phyloP scores from a whole-genome alignment of 176 grass and related monocot genomes.

The Eleusine coracana region DNA sequence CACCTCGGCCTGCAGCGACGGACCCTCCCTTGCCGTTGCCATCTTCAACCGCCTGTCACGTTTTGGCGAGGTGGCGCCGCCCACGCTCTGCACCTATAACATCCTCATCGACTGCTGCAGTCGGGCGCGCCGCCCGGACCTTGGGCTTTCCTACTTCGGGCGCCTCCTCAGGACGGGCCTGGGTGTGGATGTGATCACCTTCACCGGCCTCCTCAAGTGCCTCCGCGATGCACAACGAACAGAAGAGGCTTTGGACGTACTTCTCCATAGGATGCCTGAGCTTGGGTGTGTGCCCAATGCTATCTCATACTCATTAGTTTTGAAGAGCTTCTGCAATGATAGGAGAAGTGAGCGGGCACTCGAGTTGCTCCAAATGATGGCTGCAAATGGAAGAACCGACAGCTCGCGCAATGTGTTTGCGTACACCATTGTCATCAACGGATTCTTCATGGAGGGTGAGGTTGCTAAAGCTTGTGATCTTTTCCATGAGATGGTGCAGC shows the following conservation, averaged over 20 bases:
- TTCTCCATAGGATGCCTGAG: slow-evolving; percentile 35
- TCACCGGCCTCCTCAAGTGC: slow-evolving; percentile 6
- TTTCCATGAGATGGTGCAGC: slow-evolving; percentile 14
- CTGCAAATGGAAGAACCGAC: not conserved
- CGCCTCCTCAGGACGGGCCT: slow-evolving; percentile 29
- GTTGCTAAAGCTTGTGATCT: not conserved
- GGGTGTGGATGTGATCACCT: not conserved
- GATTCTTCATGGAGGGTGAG: not conserved
- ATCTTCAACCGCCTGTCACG: slow-evolving; percentile 14
- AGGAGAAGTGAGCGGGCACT: slow-evolving; percentile 11
- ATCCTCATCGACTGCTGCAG: slow-evolving; percentile 36
- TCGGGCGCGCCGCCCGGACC: not conserved
- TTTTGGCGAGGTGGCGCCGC: not conserved
- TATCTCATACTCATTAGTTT: not conserved
- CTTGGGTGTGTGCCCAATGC: slow-evolving; percentile 12
- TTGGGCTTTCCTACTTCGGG: slow-evolving; percentile 24
- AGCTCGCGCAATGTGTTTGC: not conserved
- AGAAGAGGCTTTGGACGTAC: not conserved
- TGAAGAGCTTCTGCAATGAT: slow-evolving; percentile 32
- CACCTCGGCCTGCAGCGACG: not conserved
- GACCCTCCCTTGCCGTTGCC: slow-evolving; percentile 11
- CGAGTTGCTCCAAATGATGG: slow-evolving; percentile 22
- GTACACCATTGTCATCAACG: not conserved
- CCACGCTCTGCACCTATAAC: not conserved
- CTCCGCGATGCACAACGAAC: slow-evolving; percentile 13